A percentile compares a stretch with the other conserved stretches of the same genome.
Conservation (phyloP, 2,329 filamentous ascomycete species). For the Colletotrichum coccodes region DNA sequence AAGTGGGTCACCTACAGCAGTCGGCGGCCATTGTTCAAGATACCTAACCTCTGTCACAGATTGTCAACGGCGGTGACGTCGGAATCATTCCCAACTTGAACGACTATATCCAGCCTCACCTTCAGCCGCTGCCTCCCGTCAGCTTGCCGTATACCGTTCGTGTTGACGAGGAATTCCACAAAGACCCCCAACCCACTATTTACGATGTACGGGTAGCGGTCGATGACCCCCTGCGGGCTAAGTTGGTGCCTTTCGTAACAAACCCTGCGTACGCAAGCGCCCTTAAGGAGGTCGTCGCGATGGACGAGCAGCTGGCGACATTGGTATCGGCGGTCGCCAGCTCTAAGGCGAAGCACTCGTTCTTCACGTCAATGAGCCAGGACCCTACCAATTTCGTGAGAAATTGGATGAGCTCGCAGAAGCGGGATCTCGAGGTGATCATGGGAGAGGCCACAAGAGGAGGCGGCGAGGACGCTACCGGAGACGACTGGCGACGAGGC, state of each 20-base stretch:
- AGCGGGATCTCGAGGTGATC: conserved; percentile 88
- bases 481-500: conserved; percentile 76
- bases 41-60: conserved; percentile 52
- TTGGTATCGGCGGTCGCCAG: conserved; percentile 85
- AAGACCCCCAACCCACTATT: conserved; percentile 79
- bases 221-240: conserved; percentile 81
- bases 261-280: conserved; percentile 77
- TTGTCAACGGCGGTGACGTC: conserved; percentile 78
- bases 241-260: conserved; percentile 72
- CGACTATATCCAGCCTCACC: conserved; percentile 81
- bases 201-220: conserved; percentile 90
- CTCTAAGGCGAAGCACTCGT: conserved; percentile 90
- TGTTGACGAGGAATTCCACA: conserved; percentile 86
- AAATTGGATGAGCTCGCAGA: conserved; percentile 91
- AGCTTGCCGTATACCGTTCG: conserved; percentile 92
- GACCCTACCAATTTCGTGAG: conserved; percentile 88
- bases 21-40: background rate
- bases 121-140: conserved; percentile 82
- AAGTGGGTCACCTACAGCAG: conserved; percentile 62
- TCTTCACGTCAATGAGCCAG: conserved; percentile 80
- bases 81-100: conserved; percentile 89
- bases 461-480: conserved; percentile 63
- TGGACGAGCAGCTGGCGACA: conserved; percentile 88
- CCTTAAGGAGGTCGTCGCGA: conserved; percentile 77
- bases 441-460: conserved; percentile 81